Evolutionary conservation across 352 stramenopile species (phyloP).

Genomic region (Phytophthora syringae): DNA sequence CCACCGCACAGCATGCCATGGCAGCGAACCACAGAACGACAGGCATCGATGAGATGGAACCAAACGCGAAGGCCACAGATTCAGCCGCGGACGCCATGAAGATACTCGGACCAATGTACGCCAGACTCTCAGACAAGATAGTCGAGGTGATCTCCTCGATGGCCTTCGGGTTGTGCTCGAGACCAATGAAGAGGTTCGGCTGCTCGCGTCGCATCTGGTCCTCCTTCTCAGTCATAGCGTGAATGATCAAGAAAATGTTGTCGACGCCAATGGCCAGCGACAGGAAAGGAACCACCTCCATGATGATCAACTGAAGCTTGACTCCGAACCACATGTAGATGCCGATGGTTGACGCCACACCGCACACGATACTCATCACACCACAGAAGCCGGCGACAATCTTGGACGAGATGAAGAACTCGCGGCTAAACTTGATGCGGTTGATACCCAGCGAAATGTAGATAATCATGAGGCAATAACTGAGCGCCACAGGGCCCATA

Average conservation of each 20-base stretch:
- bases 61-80: constrained; percentile 61
- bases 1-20: constrained; percentile 60
- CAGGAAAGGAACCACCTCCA: constrained; percentile 75
- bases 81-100: constrained; percentile 67
- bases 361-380: constrained; percentile 64
- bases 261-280: constrained; percentile 73
- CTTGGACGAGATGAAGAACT: constrained; percentile 68
- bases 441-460: constrained; percentile 77
- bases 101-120: constrained; percentile 69
- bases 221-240: constrained; percentile 59
- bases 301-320: constrained; percentile 76
- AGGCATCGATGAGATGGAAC: constrained; percentile 67
- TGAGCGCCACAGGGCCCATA: constrained; percentile 55
- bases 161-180: constrained; percentile 44
- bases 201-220: constrained; percentile 41
- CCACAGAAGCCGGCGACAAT: constrained; percentile 61
- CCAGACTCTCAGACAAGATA: constrained; percentile 49
- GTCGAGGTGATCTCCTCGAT: constrained; percentile 47
- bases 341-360: constrained; percentile 63
- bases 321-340: constrained; percentile 68
- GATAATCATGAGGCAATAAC: constrained; percentile 71
- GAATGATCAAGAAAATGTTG: constrained; percentile 77
- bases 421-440: constrained; percentile 50
- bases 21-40: constrained; percentile 74
- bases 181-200: constrained; percentile 48